These are phyloP conservation scores for Cercospora zeae-maydis DNA, from an alignment of 2,329 filamentous ascomycete species.

Conservation along the genomic window DNA sequence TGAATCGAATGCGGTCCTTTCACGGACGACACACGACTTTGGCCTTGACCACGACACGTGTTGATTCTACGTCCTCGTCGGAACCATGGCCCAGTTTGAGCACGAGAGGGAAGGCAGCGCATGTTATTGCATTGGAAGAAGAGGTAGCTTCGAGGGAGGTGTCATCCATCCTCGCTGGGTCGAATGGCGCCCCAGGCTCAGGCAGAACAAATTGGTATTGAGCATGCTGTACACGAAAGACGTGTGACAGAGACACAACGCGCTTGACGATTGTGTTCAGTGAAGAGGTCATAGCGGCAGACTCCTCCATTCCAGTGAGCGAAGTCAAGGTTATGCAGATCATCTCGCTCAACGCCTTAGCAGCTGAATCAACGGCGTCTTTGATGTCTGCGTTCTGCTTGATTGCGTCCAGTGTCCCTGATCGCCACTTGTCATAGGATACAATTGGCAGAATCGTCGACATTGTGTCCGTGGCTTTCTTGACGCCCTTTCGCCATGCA, in stretches of 20 bases:
- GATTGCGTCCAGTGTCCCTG: conserved; percentile 59
- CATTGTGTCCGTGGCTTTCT: conserved; percentile 25
- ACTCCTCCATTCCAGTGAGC: conserved; percentile 29
- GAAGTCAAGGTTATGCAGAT: conserved; percentile 28
- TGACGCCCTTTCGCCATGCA: conserved; percentile 31
- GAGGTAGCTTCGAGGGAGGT: conserved; percentile 59
- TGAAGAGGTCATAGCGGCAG: conserved; percentile 21
- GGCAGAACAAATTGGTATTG: conserved; percentile 35
- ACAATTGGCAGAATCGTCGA: conserved; percentile 36
- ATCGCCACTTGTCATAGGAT: conserved; percentile 63
- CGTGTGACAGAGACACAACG: conserved; percentile 30
- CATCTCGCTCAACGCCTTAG: conserved; percentile 26
- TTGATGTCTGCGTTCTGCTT: conserved; percentile 46
- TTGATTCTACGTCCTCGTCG: conserved; percentile 58
- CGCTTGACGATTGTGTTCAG: conserved; percentile 31
- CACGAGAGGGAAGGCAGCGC: conserved; percentile 62
- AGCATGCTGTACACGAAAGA: conserved; percentile 33
- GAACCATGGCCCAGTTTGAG: conserved; percentile 64
- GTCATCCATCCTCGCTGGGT: conserved; percentile 62
- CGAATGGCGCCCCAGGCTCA: conserved; percentile 43
- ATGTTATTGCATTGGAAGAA: conserved; percentile 54
- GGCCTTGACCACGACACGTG: conserved; percentile 64
- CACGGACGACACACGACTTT: conserved; percentile 54
- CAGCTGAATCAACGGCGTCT: conserved; percentile 22
- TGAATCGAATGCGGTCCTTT: not conserved